Percentiles rank a stretch among this genome's conserved stretches.
Evolutionary conservation across 2,329 filamentous ascomycete species (phyloP).

Genomic region (Paramyrothecium roridum): DNA sequence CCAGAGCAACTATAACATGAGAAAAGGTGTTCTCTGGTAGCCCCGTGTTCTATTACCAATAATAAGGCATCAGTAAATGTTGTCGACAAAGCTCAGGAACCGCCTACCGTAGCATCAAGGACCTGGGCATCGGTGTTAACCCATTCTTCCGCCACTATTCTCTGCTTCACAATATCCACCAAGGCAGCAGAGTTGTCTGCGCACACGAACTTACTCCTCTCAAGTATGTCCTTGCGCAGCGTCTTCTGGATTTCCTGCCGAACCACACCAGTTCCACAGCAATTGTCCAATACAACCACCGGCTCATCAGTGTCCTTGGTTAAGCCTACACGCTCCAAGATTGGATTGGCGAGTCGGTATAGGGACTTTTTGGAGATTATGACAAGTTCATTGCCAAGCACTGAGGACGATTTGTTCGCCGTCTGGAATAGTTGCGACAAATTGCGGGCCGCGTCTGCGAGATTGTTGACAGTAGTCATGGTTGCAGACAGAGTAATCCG

Average conservation of each 20-base stretch:
- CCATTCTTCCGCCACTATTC: constrained; percentile 41
- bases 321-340: constrained; percentile 22
- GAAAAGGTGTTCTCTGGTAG: constrained; percentile 35
- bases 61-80: too few species aligned
- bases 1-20: constrained; percentile 44
- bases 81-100: too few species aligned
- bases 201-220: constrained; percentile 43
- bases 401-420: not conserved
- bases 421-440: constrained; percentile 3
- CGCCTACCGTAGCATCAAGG: constrained; percentile 42
- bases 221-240: constrained; percentile 33
- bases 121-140: constrained; percentile 37
- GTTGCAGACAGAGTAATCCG: too few species aligned
- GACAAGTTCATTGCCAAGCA: constrained; percentile 5
- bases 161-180: constrained; percentile 34
- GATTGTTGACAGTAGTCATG: not conserved
- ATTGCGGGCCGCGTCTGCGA: not conserved
- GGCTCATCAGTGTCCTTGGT: constrained; percentile 16
- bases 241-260: constrained; percentile 38
- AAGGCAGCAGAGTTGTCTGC: constrained; percentile 43
- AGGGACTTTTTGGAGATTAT: constrained; percentile 8
- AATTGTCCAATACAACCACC: constrained; percentile 46
- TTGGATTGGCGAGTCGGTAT: constrained; percentile 10
- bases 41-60: constrained; percentile 28
- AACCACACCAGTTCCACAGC: constrained; percentile 50